A percentile compares a stretch with the other conserved stretches of the same genome.
Conservation (phyloP, 2,329 filamentous ascomycete genomes). For the Microsporum canis region DNA sequence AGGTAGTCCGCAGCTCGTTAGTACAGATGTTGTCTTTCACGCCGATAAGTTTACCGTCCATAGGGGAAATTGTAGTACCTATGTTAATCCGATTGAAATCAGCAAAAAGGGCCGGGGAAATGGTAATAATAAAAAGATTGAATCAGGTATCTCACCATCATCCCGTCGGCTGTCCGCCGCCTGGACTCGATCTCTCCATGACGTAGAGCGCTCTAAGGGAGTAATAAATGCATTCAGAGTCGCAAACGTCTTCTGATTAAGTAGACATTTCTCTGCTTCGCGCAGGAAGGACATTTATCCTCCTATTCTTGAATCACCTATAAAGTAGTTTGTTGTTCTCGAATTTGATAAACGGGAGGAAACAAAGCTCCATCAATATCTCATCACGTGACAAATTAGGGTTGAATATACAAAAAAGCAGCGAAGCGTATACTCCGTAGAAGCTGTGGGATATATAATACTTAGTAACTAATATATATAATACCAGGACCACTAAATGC, state of each 20-base stretch:
- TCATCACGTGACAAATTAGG: not conserved
- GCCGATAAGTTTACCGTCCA: slow-evolving; percentile 44
- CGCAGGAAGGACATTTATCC: slow-evolving; percentile 35
- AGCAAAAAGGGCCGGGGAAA: not conserved
- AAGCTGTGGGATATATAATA: not conserved
- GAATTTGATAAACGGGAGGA: not conserved
- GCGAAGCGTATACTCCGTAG: too few relatives aligned
- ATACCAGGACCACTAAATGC: not conserved
- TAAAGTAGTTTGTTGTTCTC: not conserved
- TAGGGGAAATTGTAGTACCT: slow-evolving; percentile 27
- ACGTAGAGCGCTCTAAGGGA: slow-evolving; percentile 23
- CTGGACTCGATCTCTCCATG: slow-evolving; percentile 28
- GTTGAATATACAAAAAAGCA: too few relatives aligned
- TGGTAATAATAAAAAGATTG: not conserved
- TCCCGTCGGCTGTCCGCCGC: slow-evolving; percentile 29
- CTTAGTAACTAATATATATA: not conserved
- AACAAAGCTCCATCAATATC: not conserved
- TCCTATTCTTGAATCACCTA: not conserved
- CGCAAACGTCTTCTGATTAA: slow-evolving; percentile 28
- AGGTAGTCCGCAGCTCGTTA: slow-evolving; percentile 59
- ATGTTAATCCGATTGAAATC: not conserved
- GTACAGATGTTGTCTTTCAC: slow-evolving; percentile 73
- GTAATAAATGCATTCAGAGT: slow-evolving; percentile 34
- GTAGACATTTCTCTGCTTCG: slow-evolving; percentile 34
- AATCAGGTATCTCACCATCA: slow-evolving; percentile 18